Conservation (phyloP, 2,329 filamentous ascomycete genomes). For the Cladophialophora chaetospira region DNA sequence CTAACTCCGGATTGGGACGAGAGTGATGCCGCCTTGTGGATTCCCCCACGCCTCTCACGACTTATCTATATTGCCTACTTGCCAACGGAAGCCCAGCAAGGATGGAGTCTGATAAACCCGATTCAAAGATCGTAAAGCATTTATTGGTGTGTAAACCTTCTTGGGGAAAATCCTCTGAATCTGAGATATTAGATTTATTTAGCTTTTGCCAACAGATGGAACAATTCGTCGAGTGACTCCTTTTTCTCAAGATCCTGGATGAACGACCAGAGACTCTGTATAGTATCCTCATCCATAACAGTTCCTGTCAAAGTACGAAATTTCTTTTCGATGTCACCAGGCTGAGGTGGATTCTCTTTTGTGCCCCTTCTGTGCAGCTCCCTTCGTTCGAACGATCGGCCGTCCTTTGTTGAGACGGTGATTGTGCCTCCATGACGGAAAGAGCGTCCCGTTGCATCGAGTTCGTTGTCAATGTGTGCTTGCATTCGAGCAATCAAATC, state of each 20-base stretch:
- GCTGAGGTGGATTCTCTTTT: slow-evolving; percentile 3
- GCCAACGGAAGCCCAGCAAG: too few species aligned
- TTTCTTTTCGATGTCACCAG: slow-evolving; percentile 3
- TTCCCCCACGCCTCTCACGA: too few species aligned
- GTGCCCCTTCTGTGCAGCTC: slow-evolving; percentile 1
- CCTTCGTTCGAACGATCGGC: background rate
- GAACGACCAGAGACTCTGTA: background rate
- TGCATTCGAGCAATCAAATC: slow-evolving; percentile 8
- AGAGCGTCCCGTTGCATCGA: slow-evolving; percentile 1
- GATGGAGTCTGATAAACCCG: too few species aligned
- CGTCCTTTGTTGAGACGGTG: background rate
- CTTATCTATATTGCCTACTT: too few species aligned
- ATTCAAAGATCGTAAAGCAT: too few species aligned
- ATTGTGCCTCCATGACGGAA: slow-evolving; percentile 3
- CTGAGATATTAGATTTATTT: too few species aligned
- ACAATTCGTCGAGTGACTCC: slow-evolving; percentile 1
- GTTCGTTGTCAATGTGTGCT: slow-evolving; percentile 7
- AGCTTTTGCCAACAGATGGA: background rate
- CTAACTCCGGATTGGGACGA: background rate
- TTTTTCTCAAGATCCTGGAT: slow-evolving; percentile 2
- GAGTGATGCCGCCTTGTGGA: too few species aligned
- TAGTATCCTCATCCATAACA: background rate
- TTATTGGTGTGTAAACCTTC: too few species aligned
- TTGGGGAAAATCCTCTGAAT: too few species aligned
- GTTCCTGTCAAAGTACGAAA: background rate